These are phyloP conservation scores for Heliocybe sulcata DNA, from an alignment of 1,284 basidiomycete species.

Conservation along the genomic window DNA sequence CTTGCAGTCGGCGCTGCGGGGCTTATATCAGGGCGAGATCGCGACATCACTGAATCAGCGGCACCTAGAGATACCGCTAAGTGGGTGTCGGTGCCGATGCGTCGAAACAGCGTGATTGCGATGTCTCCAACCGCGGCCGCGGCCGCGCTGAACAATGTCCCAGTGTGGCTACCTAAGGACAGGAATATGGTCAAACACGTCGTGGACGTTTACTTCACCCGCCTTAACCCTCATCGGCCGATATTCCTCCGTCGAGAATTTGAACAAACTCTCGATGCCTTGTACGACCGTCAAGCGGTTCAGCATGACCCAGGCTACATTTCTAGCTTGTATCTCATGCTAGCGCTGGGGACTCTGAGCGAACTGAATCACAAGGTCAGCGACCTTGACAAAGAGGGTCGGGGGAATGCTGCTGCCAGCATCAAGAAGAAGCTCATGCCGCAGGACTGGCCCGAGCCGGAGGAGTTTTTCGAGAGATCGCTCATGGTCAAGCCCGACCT, in stretches of 20 bases:
- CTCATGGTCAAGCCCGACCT: conserved; percentile 71
- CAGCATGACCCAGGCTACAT: conserved; percentile 68
- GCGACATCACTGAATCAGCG: conserved; percentile 44
- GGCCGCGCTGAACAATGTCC: conserved; percentile 30
- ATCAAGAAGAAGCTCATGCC: conserved; percentile 56
- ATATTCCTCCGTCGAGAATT: conserved; percentile 64
- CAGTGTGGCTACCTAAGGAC: conserved; percentile 70
- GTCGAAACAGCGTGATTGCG: conserved; percentile 29
- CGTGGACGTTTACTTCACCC: conserved; percentile 62
- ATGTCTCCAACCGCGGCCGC: conserved; percentile 13
- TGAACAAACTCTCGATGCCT: conserved; percentile 46
- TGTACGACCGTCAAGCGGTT: conserved; percentile 50
- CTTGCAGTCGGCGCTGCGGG: conserved; percentile 67
- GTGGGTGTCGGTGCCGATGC: conserved; percentile 49
- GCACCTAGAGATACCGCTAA: conserved; percentile 51
- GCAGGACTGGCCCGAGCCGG: conserved; percentile 68
- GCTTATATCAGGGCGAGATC: conserved; percentile 61
- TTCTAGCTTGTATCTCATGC: conserved; percentile 66
- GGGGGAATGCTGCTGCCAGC: conserved; percentile 15
- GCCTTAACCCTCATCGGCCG: conserved; percentile 72
- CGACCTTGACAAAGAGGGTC: conserved; percentile 29
- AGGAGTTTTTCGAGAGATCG: conserved; percentile 75
- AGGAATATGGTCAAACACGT: conserved; percentile 54
- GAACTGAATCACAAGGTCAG: conserved; percentile 66
- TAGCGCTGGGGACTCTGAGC: conserved; percentile 74